Conservation (phyloP, 768 basidiomycete genomes). For the Mrakia blollopis region DNA sequence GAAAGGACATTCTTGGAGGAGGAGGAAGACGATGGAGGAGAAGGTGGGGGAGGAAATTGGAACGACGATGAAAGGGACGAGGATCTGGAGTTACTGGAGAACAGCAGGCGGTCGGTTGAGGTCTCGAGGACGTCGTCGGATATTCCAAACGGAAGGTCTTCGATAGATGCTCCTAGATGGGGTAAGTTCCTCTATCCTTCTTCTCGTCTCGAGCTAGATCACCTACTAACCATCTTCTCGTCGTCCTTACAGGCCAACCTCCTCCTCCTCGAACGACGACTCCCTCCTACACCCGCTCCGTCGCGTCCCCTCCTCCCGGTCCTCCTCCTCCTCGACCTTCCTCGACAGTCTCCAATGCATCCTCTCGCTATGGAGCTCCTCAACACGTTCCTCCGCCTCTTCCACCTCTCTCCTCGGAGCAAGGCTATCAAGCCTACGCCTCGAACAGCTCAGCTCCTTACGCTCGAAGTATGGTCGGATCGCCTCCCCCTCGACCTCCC, state of each 20-base stretch:
- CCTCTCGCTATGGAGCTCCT: background rate
- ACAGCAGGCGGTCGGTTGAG: background rate
- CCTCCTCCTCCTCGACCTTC: constrained; percentile 19
- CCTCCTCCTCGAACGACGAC: constrained; percentile 6
- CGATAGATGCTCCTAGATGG: constrained; percentile 4
- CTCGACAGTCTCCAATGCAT: constrained; percentile 12
- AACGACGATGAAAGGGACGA: background rate
- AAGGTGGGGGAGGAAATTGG: background rate
- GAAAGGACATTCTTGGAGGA: background rate
- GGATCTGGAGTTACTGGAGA: background rate
- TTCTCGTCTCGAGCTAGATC: background rate
- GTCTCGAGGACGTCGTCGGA: background rate
- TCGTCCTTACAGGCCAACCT: background rate
- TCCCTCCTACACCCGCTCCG: background rate
- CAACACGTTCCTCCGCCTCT: background rate
- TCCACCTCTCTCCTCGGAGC: background rate
- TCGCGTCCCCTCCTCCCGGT: constrained; percentile 23
- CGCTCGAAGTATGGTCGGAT: constrained; percentile 7
- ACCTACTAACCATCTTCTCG: background rate
- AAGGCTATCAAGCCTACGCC: background rate
- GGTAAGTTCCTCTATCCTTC: background rate
- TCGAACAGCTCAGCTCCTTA: background rate
- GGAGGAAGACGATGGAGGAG: background rate
- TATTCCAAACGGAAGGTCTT: background rate
- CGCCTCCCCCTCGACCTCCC: constrained; percentile 24